Evolutionary conservation across 352 stramenopile species (phyloP), one percentile per base, ranked within the genome.

Genomic region (Globisporangium carolinianum): DNA sequence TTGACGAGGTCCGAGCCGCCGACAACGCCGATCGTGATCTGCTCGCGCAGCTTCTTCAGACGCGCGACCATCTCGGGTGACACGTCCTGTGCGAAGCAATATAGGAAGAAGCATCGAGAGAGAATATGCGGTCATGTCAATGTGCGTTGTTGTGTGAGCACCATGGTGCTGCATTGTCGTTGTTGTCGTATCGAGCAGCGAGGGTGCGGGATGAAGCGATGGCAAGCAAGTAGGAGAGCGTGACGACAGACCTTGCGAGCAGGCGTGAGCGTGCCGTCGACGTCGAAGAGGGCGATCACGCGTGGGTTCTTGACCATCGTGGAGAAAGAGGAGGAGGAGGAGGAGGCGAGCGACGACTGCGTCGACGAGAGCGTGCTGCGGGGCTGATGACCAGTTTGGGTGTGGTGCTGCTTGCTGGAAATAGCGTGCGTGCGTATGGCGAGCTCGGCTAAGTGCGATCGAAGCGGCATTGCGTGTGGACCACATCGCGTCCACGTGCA

Each of bases 231-330:
- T 41, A 24, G 9, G 32, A 42, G 35, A 14, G 32, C 48, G 18
- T 15, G 11, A 47, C 15, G 43, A 14, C 47, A 17, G 50, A 91
- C 89, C 89, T 89, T 89, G 62, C 97, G 86, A 14, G 97, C 94
- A 17, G 86, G 86, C 18, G 97, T 99, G 62, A 99, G 85, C 48
- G 97, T 99, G 52, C 97, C 97, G 70, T 99, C 97, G 41, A 99
- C 96, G 73, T 99, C 97, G 73, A 99, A 99, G 61, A 99, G 91
- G 35, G 96, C 97, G 62, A 99, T 90, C 63, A 98, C 93, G 46
- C 94, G 91, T 35, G 91, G 80, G 61, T 97, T 98, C 73, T 71
- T 87, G 55, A 53, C 38, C 43, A 41, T 45, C 49, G 50, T 62
- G 41, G 11, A 5, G 3, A 17, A 53, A 1, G 55, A 24, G 18